Evolutionary conservation across 139 green algal genomes (phyloP).

Genomic region (Chlorella sp.): DNA sequence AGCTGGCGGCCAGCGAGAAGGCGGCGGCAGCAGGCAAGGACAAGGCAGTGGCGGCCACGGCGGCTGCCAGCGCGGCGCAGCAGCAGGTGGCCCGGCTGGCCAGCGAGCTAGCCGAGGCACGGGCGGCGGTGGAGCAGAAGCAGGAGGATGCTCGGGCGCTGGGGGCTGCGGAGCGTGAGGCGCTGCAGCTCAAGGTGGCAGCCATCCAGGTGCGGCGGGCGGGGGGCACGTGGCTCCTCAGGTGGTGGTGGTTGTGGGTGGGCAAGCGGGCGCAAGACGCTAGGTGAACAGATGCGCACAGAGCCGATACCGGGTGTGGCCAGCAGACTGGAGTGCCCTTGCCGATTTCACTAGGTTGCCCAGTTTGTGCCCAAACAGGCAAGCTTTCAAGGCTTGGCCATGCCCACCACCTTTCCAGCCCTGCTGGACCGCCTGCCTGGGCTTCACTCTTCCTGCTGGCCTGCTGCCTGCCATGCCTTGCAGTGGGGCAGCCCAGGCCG

Average conservation of each 20-base stretch:
- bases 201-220: not conserved
- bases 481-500: no score
- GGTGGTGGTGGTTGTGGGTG: not conserved
- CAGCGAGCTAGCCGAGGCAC: not conserved
- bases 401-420: no score
- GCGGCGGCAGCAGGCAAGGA: not conserved
- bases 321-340: no score
- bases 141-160: constrained; percentile 18
- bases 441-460: no score
- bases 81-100: not conserved
- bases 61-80: not conserved
- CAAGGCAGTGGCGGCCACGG: not conserved
- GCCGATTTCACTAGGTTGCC: no score
- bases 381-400: no score
- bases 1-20: not conserved
- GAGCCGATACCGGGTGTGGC: no score
- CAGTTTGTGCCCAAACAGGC: no score
- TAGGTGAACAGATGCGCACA: no score
- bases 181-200: not conserved
- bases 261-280: no score
- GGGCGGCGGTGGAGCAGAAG: not conserved
- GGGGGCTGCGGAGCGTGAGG: constrained; percentile 9
- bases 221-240: not conserved
- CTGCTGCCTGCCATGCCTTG: no score
- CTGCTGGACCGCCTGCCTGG: no score